Percentiles rank a stretch among this genome's conserved stretches.
Evolutionary conservation across 805 yeast genomes (phyloP).

Genomic region (Candida boleticola): DNA sequence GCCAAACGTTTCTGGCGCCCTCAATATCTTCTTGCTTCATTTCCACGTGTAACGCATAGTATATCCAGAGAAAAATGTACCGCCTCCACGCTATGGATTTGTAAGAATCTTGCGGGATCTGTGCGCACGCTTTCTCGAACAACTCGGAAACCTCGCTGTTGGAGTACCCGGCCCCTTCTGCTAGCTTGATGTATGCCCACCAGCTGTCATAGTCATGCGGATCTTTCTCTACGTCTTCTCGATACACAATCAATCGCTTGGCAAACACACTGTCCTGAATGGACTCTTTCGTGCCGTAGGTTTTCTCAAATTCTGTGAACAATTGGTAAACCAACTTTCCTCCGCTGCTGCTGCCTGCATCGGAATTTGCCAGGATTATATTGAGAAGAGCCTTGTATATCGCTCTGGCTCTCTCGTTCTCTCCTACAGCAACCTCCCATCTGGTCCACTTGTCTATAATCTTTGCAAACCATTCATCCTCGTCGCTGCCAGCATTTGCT

Average conservation of each 20-base stretch:
- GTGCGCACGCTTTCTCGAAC: conserved; percentile 44
- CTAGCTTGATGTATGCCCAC: conserved; percentile 69
- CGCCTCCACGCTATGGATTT: conserved; percentile 57
- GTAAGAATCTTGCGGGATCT: conserved; percentile 29
- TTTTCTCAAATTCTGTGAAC: conserved; percentile 62
- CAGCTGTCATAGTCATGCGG: conserved; percentile 72
- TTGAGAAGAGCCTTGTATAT: conserved; percentile 54
- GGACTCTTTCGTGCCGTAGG: conserved; percentile 53
- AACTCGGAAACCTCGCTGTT: conserved; percentile 26
- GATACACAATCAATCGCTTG: conserved; percentile 58
- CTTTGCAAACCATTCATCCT: conserved; percentile 29
- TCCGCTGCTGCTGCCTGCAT: conserved; percentile 6
- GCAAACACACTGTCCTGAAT: conserved; percentile 51
- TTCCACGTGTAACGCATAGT: conserved; percentile 65
- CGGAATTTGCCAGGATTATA: conserved; percentile 5
- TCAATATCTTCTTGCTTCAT: conserved; percentile 39
- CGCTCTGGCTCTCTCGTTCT: conserved; percentile 60
- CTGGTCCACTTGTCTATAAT: conserved; percentile 56
- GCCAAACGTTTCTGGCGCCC: conserved; percentile 51
- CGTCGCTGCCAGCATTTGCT: conserved; percentile 7
- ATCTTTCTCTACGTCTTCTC: conserved; percentile 40
- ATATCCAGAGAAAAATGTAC: conserved; percentile 69
- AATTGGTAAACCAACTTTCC: conserved; percentile 31
- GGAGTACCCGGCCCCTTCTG: conserved; percentile 35
- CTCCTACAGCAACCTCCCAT: conserved; percentile 65